Evolutionary conservation across 495 filamentous ascomycete genomes (phyloP).

Genomic region (Penicillium flavigenum): DNA sequence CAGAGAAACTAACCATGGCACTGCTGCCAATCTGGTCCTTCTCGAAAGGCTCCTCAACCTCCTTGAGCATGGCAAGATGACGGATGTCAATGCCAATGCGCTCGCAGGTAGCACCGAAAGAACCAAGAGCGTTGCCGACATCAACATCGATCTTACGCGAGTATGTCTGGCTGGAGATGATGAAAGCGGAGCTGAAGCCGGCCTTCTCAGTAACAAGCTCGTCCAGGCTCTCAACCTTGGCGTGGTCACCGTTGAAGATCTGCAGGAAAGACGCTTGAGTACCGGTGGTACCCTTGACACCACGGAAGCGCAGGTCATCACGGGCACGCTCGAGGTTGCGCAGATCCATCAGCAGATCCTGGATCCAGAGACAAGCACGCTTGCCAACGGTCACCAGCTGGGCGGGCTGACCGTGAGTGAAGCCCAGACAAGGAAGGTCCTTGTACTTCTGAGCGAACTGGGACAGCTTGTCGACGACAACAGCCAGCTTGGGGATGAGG

Average conservation of each 20-base stretch:
- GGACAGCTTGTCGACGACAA: constrained; percentile 75
- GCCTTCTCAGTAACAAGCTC: constrained; percentile 80
- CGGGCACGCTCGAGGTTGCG: constrained; percentile 74
- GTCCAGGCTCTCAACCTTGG: constrained; percentile 72
- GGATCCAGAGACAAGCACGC: constrained; percentile 74
- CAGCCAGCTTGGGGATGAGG: constrained; percentile 81
- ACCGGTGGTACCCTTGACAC: constrained; percentile 77
- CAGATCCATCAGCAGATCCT: constrained; percentile 86
- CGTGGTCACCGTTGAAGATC: constrained; percentile 77
- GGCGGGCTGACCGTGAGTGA: constrained; percentile 82
- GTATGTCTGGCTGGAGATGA: constrained; percentile 78
- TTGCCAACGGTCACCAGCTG: constrained; percentile 82
- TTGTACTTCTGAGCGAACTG: constrained; percentile 77
- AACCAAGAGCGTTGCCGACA: constrained; percentile 75
- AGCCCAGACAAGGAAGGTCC: constrained; percentile 61
- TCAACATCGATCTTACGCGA: constrained; percentile 82
- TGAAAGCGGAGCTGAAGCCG: constrained; percentile 71
- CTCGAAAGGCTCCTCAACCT: constrained; percentile 93
- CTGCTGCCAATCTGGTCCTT: constrained; percentile 56
- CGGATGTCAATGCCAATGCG: constrained; percentile 73
- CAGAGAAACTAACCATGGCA: constrained; percentile 44
- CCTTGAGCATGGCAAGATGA: constrained; percentile 74
- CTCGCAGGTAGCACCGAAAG: constrained; percentile 80
- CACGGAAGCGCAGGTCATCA: constrained; percentile 76
- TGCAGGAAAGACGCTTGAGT: constrained; percentile 78